Evolutionary conservation across 305 asterid genomes (phyloP).

Genomic region (Fraxinus ornus): DNA sequence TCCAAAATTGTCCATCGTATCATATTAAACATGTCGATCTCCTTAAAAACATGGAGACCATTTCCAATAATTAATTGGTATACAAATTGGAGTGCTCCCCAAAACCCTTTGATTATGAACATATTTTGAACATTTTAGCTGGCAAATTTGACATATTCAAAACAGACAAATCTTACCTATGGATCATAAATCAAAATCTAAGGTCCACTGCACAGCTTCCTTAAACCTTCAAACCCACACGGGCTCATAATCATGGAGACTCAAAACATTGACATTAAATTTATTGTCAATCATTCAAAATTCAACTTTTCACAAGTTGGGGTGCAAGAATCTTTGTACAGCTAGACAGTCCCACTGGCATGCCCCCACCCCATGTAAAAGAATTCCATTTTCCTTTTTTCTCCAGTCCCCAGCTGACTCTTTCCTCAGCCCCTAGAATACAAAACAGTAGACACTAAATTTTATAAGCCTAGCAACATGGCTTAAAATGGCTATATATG

Average conservation of each 20-base stretch:
- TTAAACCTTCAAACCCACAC: constrained; percentile 17
- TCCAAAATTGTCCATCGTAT: neutral
- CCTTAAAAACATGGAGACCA: neutral
- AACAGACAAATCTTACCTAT: constrained; percentile 21
- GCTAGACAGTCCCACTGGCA: constrained; percentile 33
- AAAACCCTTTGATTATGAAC: neutral
- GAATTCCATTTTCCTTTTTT: neutral
- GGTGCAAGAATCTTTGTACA: constrained; percentile 31
- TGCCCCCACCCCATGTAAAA: constrained; percentile 26
- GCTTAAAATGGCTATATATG: neutral
- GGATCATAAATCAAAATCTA: constrained; percentile 14
- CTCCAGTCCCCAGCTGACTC: neutral
- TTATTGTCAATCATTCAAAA: neutral
- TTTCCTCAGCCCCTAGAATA: neutral
- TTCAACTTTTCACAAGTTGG: constrained; percentile 30
- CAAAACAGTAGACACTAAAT: neutral
- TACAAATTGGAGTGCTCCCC: neutral
- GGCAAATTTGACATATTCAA: constrained; percentile 7
- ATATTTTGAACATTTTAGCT: constrained; percentile 15
- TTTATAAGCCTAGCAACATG: neutral
- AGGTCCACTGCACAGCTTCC: neutral
- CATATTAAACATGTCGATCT: neutral
- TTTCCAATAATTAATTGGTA: neutral
- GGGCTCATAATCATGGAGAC: constrained; percentile 1
- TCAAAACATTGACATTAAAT: neutral